Evolutionary conservation across 2,329 filamentous ascomycete genomes (phyloP), one percentile per base, ranked within the genome.

Genomic region (Cryphonectria naterciae): DNA sequence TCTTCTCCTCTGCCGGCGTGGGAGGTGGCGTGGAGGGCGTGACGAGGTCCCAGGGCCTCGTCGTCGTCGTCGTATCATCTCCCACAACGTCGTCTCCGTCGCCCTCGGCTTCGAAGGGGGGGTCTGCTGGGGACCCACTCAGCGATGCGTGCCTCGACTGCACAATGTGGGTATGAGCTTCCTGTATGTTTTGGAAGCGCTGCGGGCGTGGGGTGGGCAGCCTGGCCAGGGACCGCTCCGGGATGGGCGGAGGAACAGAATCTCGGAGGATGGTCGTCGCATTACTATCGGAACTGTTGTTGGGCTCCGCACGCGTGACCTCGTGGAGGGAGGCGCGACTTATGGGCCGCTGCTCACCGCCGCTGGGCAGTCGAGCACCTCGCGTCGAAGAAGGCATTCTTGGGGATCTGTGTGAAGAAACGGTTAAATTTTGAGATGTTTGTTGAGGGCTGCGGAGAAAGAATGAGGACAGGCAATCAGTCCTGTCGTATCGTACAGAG

Each of bases 161-260:
- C 5, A 78, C 81, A 70, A 84, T 83, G 46, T 80, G 81, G 4
- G 77, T 76, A 68, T 82, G 80, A 0, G 82, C 82, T 49, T 83
- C 81, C 37, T 76, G 76, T 0, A 83, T 74, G 67, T 80, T 79
- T 37, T 77, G 76, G 69, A 83, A 84, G 39, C 80, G 75, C 7
- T 76, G 77, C 4, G 77, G 79, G 39, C 80, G 80, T 13, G 78
- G 79, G 11, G 77, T 79, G 6, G 43, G 63, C 11, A 49, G 28
- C 43, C 39, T 49, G 28, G 63, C 63, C 11, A 49, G n/a, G n/a
- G 63, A 49, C 43, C 41, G 41, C 63, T 65, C 37, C 5, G 61
- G 41, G 15, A 41, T 64, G 11, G 61, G 32, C 11, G 37, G 41
- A 15, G 61, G 61, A 32, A 25, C 22, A 15, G 61, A 19, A n/a